Conservation (phyloP, 192 early-diverging fungal genomes). For the Coemansia sp. region DNA sequence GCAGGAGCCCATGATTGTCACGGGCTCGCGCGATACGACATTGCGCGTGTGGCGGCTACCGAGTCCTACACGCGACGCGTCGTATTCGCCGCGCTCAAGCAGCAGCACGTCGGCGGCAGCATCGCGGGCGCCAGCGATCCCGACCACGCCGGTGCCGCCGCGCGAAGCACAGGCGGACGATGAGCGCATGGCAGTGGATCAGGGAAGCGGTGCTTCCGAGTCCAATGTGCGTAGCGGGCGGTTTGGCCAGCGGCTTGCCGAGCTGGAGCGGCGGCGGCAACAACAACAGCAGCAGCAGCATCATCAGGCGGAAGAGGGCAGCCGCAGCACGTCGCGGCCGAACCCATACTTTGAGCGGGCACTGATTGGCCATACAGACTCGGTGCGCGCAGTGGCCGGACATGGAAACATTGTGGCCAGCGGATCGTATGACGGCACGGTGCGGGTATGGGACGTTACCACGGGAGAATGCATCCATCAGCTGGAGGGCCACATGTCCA, state of each 20-base stretch:
- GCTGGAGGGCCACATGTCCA: conserved; percentile 84
- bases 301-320: background rate
- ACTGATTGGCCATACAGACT: conserved; percentile 82
- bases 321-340: background rate
- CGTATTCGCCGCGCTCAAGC: conserved; percentile 33
- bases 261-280: background rate
- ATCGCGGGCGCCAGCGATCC: background rate
- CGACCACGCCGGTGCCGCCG: conserved; percentile 11
- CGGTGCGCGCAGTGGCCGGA: conserved; percentile 91
- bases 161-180: conserved; percentile 1
- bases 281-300: too few relatives aligned
- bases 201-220: conserved; percentile 1
- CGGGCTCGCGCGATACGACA: conserved; percentile 92
- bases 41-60: conserved; percentile 92
- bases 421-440: conserved; percentile 88
- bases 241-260: background rate
- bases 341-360: conserved; percentile 85
- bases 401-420: conserved; percentile 81
- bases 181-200: conserved; percentile 17
- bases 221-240: background rate
- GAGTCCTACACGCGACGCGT: conserved; percentile 61
- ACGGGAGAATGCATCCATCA: conserved; percentile 67
- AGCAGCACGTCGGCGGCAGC: background rate
- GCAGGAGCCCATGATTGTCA: conserved; percentile 81
- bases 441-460: conserved; percentile 87